Percentiles rank a stretch among this genome's conserved stretches.
Conservation (phyloP, 768 basidiomycete species). For the Pulveroboletus sp. region DNA sequence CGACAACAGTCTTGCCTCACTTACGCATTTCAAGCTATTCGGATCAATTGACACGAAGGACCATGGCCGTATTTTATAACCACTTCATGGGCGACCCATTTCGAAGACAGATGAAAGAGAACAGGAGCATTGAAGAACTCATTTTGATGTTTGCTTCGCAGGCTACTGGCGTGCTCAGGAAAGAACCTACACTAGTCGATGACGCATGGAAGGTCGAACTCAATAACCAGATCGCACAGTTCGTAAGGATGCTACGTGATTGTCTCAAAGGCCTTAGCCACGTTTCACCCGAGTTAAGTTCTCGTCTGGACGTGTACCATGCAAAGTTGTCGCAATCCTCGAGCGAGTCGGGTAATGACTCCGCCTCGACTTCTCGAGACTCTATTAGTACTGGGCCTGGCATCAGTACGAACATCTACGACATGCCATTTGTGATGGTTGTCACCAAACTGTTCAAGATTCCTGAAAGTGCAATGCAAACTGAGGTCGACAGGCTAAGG, state of each 20-base stretch:
- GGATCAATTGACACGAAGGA: constrained; percentile 83
- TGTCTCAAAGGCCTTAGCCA: constrained; percentile 67
- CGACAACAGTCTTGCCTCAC: constrained; percentile 5
- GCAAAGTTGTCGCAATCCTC: constrained; percentile 66
- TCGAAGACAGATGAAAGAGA: constrained; percentile 89
- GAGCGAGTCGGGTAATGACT: constrained; percentile 65
- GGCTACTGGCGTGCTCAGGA: constrained; percentile 81
- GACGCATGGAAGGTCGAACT: constrained; percentile 93
- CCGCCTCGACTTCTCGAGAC: constrained; percentile 54
- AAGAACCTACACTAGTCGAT: constrained; percentile 76
- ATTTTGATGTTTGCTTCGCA: constrained; percentile 94
- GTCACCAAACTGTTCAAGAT: constrained; percentile 74
- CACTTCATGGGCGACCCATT: constrained; percentile 84
- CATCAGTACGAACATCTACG: constrained; percentile 45
- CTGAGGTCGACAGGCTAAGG: constrained; percentile 65
- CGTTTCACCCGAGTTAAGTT: constrained; percentile 76
- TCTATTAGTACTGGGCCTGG: constrained; percentile 39
- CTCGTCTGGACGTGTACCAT: constrained; percentile 80
- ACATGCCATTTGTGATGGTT: constrained; percentile 73
- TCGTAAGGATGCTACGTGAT: constrained; percentile 82
- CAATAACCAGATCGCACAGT: constrained; percentile 86
- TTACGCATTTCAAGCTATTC: constrained; percentile 54
- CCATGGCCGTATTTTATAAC: constrained; percentile 89
- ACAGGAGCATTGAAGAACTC: constrained; percentile 94
- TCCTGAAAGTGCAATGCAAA: constrained; percentile 58